Percentiles rank a stretch among this genome's conserved stretches.
Evolutionary conservation across 2,329 filamentous ascomycete species (phyloP).

Genomic region (Aspergillus ochraceus): DNA sequence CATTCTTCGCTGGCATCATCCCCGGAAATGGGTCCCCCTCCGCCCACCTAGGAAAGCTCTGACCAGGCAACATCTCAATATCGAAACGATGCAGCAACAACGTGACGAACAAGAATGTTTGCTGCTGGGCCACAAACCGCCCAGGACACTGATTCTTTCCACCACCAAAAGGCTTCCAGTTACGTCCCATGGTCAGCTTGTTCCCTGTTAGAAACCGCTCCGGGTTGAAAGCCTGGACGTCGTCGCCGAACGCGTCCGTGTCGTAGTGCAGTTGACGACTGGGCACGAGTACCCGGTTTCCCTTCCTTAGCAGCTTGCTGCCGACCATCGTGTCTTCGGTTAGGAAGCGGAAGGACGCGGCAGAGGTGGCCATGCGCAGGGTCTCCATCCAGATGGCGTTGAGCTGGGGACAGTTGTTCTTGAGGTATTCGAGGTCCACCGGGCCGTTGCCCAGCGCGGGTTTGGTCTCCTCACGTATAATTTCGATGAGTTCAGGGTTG

Average conservation of each 20-base stretch:
- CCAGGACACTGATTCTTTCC: background rate
- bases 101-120: background rate
- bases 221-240: background rate
- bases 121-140: background rate
- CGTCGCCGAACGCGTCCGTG: background rate
- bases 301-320: background rate
- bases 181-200: background rate
- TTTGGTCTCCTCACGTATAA: background rate
- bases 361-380: background rate
- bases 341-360: background rate
- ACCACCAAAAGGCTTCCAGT: background rate
- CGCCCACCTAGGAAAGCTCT: background rate
- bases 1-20: background rate
- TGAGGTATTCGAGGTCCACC: background rate
- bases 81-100: background rate
- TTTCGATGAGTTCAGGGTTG: background rate
- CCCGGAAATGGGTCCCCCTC: background rate
- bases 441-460: background rate
- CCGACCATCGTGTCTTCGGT: background rate
- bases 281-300: background rate
- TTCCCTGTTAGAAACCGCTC: background rate
- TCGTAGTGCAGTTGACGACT: background rate
- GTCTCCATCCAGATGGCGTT: background rate
- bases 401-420: background rate
- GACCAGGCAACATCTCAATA: background rate